Evolutionary conservation across 805 yeast species (phyloP).

Genomic region (Cyberlindnera misumaiensis): DNA sequence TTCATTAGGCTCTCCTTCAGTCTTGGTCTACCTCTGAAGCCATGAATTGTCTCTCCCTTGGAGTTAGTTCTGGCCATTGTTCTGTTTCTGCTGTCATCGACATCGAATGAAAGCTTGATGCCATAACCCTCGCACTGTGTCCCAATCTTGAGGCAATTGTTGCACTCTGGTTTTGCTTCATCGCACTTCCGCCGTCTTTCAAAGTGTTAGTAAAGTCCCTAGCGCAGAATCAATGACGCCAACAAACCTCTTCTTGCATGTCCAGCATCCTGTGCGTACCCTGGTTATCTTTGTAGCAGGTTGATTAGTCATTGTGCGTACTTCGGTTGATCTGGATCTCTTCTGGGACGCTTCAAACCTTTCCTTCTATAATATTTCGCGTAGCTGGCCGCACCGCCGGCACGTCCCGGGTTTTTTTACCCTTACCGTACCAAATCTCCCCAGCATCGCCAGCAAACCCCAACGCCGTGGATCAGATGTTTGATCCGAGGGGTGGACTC

Average conservation of each 20-base stretch:
- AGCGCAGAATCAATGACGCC: not conserved
- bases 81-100: conserved; percentile 37
- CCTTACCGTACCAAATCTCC: no score
- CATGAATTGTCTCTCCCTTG: conserved; percentile 32
- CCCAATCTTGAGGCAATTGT: conserved; percentile 39
- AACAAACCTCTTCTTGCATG: conserved; percentile 43
- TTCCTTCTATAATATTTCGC: not conserved
- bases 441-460: no score
- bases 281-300: conserved; percentile 6
- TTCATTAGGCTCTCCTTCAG: conserved; percentile 27
- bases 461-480: no score
- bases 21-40: conserved; percentile 39
- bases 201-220: conserved; percentile 1
- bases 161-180: conserved; percentile 45
- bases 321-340: no score
- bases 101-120: conserved; percentile 41
- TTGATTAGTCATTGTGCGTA: not conserved
- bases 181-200: conserved; percentile 48
- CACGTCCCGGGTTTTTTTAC: not conserved
- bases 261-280: conserved; percentile 53
- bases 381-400: not conserved
- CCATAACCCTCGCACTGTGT: conserved; percentile 46
- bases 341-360: no score
- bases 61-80: conserved; percentile 15
- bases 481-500: no score